phyloP scores from a whole-genome alignment of 2,329 filamentous ascomycete species.

The Monilinia fructicola region DNA sequence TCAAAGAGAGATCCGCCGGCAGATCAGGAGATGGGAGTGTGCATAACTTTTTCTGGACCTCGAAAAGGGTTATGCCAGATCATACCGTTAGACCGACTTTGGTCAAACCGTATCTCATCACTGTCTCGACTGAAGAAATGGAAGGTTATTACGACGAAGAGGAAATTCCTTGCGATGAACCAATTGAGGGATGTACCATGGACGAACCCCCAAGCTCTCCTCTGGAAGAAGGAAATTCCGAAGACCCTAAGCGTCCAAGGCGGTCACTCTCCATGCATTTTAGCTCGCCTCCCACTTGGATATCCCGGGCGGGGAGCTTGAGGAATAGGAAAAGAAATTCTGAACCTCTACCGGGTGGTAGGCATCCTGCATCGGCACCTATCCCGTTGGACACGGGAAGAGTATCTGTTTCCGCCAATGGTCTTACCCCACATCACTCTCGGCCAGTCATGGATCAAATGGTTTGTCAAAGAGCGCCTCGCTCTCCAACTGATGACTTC shows the following conservation, averaged over 20 bases:
- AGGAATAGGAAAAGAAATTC: constrained; percentile 54
- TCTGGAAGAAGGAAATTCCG: constrained; percentile 20
- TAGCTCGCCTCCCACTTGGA: constrained; percentile 56
- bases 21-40: constrained; percentile 34
- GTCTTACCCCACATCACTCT: constrained; percentile 26
- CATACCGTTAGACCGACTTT: constrained; percentile 36
- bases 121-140: constrained; percentile 23
- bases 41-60: constrained; percentile 35
- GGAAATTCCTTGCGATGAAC: constrained; percentile 32
- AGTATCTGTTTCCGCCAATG: constrained; percentile 34
- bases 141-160: constrained; percentile 33
- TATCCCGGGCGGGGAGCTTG: constrained; percentile 56
- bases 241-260: constrained; percentile 46
- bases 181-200: constrained; percentile 29
- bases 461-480: constrained; percentile 30
- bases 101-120: constrained; percentile 38
- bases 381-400: constrained; percentile 40
- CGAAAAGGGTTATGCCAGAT: constrained; percentile 37
- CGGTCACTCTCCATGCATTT: constrained; percentile 62
- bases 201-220: constrained; percentile 11
- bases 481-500: constrained; percentile 27
- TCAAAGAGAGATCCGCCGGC: constrained; percentile 36
- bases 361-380: constrained; percentile 56
- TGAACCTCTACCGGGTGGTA: constrained; percentile 46
- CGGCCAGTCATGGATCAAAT: constrained; percentile 34